phyloP scores from a whole-genome alignment of 768 basidiomycete genomes.

The Lanmaoa rubissima region DNA sequence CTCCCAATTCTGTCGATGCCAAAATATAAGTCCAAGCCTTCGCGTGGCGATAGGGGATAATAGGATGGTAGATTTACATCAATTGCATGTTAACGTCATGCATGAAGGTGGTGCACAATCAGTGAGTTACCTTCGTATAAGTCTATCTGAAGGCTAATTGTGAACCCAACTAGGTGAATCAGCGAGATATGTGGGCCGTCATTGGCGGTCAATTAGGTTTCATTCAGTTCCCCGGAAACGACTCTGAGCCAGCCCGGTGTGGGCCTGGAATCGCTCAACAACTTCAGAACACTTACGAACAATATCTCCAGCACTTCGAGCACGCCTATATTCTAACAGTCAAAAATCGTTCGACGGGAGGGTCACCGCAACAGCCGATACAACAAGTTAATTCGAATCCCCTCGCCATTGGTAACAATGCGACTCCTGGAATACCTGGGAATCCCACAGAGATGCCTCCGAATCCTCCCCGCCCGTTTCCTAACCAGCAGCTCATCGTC shows the following conservation, averaged over 20 bases:
- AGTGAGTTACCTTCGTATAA: constrained; percentile 35
- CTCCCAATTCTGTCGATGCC: constrained; percentile 45
- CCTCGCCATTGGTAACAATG: constrained; percentile 9
- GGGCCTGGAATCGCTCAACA: constrained; percentile 62
- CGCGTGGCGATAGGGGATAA: constrained; percentile 49
- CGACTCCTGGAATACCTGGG: constrained; percentile 8
- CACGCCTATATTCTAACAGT: constrained; percentile 47
- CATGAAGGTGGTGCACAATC: constrained; percentile 50
- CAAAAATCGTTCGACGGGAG: constrained; percentile 15
- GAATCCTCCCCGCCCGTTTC: constrained; percentile 7
- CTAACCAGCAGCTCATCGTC: constrained; percentile 39
- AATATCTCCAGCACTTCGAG: constrained; percentile 58
- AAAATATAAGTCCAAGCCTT: constrained; percentile 39
- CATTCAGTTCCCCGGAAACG: constrained; percentile 60
- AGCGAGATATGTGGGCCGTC: constrained; percentile 59
- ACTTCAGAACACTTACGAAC: constrained; percentile 58
- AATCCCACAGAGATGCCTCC: constrained; percentile 21
- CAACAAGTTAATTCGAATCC: constrained; percentile 16
- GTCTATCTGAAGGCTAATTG: constrained; percentile 6
- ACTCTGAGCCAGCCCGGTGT: constrained; percentile 57
- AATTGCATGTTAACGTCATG: constrained; percentile 58
- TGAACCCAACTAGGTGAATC: constrained; percentile 42
- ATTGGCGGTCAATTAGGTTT: constrained; percentile 69
- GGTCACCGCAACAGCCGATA: constrained; percentile 12
- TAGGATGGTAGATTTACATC: constrained; percentile 57